Evolutionary conservation across 2,329 filamentous ascomycete genomes (phyloP).

Genomic region (Stagonosporopsis vannaccii): DNA sequence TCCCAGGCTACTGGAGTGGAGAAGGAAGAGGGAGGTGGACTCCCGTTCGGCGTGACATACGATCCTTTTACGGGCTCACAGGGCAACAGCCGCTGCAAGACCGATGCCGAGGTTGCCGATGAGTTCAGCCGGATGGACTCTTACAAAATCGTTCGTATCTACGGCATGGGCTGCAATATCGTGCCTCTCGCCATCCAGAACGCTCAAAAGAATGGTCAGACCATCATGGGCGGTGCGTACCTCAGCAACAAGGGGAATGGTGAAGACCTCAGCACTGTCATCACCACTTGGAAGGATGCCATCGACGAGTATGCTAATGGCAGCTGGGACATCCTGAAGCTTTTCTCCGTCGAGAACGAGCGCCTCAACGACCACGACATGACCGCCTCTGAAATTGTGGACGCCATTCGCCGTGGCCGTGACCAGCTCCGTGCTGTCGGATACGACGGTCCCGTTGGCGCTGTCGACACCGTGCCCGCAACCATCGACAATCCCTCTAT

Average conservation of each 20-base stretch:
- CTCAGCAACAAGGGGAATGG: conserved; percentile 61
- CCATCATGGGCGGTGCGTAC: conserved; percentile 78
- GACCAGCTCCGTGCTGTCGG: conserved; percentile 65
- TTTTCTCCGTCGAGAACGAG: conserved; percentile 83
- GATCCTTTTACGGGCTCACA: conserved; percentile 37
- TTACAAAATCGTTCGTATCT: conserved; percentile 75
- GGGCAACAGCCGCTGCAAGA: conserved; percentile 65
- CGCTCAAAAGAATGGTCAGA: conserved; percentile 69
- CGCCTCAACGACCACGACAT: conserved; percentile 65
- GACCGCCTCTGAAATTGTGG: conserved; percentile 63
- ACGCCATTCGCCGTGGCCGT: conserved; percentile 66
- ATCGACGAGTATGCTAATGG: conserved; percentile 54
- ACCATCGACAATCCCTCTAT: conserved; percentile 71
- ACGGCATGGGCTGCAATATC: conserved; percentile 82
- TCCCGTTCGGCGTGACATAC: conserved; percentile 45
- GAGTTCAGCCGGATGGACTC: conserved; percentile 68
- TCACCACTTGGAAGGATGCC: conserved; percentile 67
- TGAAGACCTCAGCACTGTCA: conserved; percentile 55
- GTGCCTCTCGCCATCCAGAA: conserved; percentile 68
- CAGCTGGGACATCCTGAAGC: conserved; percentile 74
- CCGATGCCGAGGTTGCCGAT: conserved; percentile 64
- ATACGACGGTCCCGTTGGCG: conserved; percentile 76
- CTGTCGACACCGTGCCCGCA: conserved; percentile 79
- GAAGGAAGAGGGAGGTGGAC: conserved; percentile 3
- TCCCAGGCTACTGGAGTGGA: conserved; percentile 6